A percentile compares a stretch with the other conserved stretches of the same genome.
phyloP scores from a whole-genome alignment of 2,329 filamentous ascomycete species.

The Colletotrichum chrysophilum region DNA sequence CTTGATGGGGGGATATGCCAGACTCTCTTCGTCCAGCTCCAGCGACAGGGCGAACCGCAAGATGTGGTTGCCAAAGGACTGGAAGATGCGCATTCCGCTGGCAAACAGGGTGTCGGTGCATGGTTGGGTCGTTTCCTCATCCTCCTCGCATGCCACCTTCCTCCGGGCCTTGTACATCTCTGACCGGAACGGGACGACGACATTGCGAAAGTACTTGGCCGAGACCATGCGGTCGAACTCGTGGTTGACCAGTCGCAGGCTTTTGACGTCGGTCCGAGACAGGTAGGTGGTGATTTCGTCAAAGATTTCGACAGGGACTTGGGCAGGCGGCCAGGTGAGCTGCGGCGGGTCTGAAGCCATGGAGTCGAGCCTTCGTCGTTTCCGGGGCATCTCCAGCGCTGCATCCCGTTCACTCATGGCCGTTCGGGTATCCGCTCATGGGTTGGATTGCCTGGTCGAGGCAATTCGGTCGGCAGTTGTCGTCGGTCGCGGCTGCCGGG shows the following conservation, averaged over 20 bases:
- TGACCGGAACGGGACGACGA: constrained; percentile 69
- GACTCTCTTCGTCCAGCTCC: constrained; percentile 63
- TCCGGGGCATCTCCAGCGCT: background rate
- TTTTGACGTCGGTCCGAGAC: constrained; percentile 62
- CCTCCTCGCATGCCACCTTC: background rate
- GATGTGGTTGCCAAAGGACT: constrained; percentile 65
- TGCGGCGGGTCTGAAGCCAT: constrained; percentile 1
- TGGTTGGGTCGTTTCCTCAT: constrained; percentile 14
- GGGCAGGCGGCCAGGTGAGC: constrained; percentile 34
- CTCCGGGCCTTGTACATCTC: constrained; percentile 58
- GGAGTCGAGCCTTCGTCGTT: constrained; percentile 10
- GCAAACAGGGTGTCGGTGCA: constrained; percentile 31
- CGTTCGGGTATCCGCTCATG: background rate
- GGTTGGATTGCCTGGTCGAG: background rate
- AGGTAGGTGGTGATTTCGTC: constrained; percentile 60
- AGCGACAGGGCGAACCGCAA: constrained; percentile 70
- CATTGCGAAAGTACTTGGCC: constrained; percentile 62
- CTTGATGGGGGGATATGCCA: constrained; percentile 60
- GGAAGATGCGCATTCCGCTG: constrained; percentile 65
- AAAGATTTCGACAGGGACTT: constrained; percentile 67
- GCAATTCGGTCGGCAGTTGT: background rate
- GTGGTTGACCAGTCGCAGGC: constrained; percentile 64
- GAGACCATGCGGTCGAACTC: constrained; percentile 64
- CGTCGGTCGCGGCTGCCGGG: background rate
- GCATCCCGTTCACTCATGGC: constrained; percentile 2